Evolutionary conservation across 169 alveolate species (phyloP).

Genomic region (Babesia ovis): DNA sequence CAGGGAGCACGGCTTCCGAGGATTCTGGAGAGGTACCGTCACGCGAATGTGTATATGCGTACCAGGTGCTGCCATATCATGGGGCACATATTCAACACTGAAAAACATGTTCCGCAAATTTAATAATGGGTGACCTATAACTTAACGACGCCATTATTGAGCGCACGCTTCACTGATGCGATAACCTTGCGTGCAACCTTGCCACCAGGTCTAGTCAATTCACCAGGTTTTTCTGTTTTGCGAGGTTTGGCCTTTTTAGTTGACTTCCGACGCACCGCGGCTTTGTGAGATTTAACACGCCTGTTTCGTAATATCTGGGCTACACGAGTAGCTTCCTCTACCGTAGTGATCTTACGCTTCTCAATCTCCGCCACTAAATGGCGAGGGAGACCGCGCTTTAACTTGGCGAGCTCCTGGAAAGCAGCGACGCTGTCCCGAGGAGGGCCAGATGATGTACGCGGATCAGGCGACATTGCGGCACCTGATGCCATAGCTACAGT

Average conservation of each 20-base stretch:
- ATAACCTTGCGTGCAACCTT: constrained; percentile 16
- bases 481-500: background rate
- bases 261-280: background rate
- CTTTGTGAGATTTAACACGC: constrained; percentile 17
- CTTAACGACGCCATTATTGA: constrained; percentile 22
- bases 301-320: constrained; percentile 15
- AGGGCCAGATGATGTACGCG: background rate
- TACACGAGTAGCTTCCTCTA: constrained; percentile 34
- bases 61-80: constrained; percentile 94
- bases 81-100: constrained; percentile 94
- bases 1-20: constrained; percentile 83
- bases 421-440: constrained; percentile 24
- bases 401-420: constrained; percentile 23
- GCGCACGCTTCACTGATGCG: constrained; percentile 6
- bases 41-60: constrained; percentile 87
- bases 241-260: background rate
- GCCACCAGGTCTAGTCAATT: constrained; percentile 27
- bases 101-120: constrained; percentile 61
- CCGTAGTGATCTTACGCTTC: constrained; percentile 18
- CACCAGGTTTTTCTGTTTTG: background rate
- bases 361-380: constrained; percentile 23
- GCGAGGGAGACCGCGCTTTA: constrained; percentile 27
- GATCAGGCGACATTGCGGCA: background rate
- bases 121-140: constrained; percentile 14
- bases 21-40: constrained; percentile 88